Evolutionary conservation across 257 asterid species (phyloP).

Genomic region (Eustoma russellianum): DNA sequence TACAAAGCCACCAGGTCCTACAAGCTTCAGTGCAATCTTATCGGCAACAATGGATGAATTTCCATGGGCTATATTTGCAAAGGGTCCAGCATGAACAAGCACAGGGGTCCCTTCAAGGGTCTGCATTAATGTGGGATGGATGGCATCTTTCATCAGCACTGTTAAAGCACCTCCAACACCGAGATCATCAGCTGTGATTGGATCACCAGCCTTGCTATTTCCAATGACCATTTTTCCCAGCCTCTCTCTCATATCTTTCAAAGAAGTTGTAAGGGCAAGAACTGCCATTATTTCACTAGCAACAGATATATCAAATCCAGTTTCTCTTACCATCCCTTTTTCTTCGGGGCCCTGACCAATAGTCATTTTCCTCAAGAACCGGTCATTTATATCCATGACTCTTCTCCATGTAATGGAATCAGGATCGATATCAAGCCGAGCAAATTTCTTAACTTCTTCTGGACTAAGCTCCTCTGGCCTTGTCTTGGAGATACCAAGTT

Average conservation of each 20-base stretch:
- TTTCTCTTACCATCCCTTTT: constrained; percentile 93
- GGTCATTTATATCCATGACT: constrained; percentile 93
- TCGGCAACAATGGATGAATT: constrained; percentile 94
- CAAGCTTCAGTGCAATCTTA: constrained; percentile 83
- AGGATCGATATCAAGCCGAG: constrained; percentile 93
- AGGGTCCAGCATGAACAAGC: constrained; percentile 92
- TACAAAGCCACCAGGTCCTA: constrained; percentile 93
- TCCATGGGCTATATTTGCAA: constrained; percentile 96
- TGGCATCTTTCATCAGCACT: constrained; percentile 92
- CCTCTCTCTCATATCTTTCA: constrained; percentile 90
- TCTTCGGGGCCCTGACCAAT: constrained; percentile 98
- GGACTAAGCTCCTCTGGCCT: constrained; percentile 88
- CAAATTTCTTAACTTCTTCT: constrained; percentile 69
- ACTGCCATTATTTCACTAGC: constrained; percentile 99
- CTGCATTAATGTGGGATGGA: constrained; percentile 92
- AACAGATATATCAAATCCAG: constrained; percentile 90
- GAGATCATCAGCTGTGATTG: constrained; percentile 91
- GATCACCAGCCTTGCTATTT: constrained; percentile 90
- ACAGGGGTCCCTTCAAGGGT: constrained; percentile 97
- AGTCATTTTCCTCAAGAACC: constrained; percentile 82
- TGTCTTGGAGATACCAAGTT: constrained; percentile 72
- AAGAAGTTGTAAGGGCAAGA: constrained; percentile 85
- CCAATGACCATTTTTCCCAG: constrained; percentile 97
- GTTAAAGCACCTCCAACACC: constrained; percentile 97
- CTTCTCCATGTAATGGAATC: constrained; percentile 91